phyloP scores from a whole-genome alignment of 177 flowering plant species.

The Vitis hybrid region DNA sequence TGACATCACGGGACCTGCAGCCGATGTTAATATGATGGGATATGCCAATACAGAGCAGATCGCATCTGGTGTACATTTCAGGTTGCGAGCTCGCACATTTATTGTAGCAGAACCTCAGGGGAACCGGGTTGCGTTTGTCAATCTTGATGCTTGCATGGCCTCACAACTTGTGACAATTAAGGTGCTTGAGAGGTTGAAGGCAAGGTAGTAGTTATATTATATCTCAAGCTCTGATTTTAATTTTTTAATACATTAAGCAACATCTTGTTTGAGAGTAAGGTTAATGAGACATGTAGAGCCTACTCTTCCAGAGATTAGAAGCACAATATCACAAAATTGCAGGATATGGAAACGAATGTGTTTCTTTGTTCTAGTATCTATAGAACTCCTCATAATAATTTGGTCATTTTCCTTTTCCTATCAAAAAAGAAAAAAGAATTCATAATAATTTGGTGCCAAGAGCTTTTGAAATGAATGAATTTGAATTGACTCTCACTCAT shows the following conservation, averaged over 20 bases:
- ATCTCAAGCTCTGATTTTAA: not conserved
- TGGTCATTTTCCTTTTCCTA: not conserved
- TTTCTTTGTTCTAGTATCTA: not conserved
- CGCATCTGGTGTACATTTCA: slow-evolving; percentile 89
- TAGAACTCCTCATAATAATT: not conserved
- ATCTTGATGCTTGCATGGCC: slow-evolving; percentile 98
- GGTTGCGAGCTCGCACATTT: slow-evolving; percentile 88
- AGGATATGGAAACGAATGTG: no score
- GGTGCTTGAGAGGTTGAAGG: slow-evolving; percentile 85
- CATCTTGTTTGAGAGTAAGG: not conserved
- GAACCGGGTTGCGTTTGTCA: slow-evolving; percentile 77
- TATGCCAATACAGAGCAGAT: slow-evolving; percentile 85
- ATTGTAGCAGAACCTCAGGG: slow-evolving; percentile 90
- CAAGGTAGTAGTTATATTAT: slow-evolving; percentile 50
- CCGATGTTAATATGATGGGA: slow-evolving; percentile 99
- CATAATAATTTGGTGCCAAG: not conserved
- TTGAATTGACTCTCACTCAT: not conserved
- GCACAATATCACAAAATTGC: not conserved
- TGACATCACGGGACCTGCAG: slow-evolving; percentile 98
- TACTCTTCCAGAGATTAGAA: not conserved
- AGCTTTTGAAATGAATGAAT: not conserved
- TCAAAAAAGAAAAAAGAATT: not conserved
- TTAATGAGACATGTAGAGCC: not conserved
- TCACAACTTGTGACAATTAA: slow-evolving; percentile 88
- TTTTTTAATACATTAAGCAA: not conserved